phyloP scores from a whole-genome alignment of 2,329 filamentous ascomycete genomes.

The Colletotrichum theobromicola region DNA sequence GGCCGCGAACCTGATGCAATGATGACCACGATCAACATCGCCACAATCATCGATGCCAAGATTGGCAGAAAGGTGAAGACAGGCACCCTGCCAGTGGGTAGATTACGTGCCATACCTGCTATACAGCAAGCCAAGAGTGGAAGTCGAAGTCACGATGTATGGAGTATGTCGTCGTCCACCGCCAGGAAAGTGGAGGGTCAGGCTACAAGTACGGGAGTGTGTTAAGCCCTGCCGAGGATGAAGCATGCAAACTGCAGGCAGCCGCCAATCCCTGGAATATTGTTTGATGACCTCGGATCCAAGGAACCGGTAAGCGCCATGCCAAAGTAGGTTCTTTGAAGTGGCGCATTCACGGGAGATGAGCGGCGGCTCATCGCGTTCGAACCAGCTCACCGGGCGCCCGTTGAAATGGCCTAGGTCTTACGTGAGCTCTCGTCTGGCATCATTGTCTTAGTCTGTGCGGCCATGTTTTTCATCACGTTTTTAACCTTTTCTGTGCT shows the following conservation, averaged over 20 bases:
- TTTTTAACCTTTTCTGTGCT: neutral
- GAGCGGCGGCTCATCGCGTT: neutral
- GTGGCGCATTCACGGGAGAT: neutral
- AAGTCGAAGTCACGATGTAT: neutral
- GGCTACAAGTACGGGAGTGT: neutral
- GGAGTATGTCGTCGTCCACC: neutral
- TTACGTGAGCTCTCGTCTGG: neutral
- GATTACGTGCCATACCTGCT: conserved; percentile 14
- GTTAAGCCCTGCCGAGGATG: neutral
- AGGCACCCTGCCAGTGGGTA: neutral
- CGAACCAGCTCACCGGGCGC: neutral
- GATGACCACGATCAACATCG: conserved; percentile 30
- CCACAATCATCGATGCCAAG: conserved; percentile 27
- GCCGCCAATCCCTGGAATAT: neutral
- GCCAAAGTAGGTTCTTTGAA: neutral
- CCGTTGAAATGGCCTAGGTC: neutral
- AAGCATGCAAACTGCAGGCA: neutral
- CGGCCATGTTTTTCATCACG: neutral
- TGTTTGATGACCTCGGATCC: neutral
- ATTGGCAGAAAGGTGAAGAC: conserved; percentile 22
- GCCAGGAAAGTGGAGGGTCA: neutral
- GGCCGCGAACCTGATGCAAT: conserved; percentile 32
- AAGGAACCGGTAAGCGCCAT: neutral
- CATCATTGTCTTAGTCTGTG: neutral
- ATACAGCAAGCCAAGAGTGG: neutral